Conservation (phyloP, 345 rosid species). For the Bruguiera parviflora region DNA sequence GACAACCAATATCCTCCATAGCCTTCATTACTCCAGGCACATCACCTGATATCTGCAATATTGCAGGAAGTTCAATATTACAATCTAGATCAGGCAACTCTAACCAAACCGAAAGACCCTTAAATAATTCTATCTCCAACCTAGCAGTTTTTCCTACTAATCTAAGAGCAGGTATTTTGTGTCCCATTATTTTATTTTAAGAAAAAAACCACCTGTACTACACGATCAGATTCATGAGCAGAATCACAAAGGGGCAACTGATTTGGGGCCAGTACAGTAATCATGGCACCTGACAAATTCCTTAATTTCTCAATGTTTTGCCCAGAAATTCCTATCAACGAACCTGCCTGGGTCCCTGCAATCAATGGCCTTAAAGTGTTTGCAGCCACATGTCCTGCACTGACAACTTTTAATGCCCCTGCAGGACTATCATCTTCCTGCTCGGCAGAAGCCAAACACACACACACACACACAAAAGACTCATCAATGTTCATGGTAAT, state of each 20-base stretch:
- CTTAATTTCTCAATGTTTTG: conserved; percentile 63
- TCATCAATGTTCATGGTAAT: neutral
- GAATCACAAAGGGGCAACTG: conserved; percentile 68
- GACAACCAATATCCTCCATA: conserved; percentile 52
- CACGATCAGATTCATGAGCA: conserved; percentile 62
- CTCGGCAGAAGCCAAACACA: conserved; percentile 1
- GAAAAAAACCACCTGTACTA: conserved; percentile 7
- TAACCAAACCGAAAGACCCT: too few species aligned
- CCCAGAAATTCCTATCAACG: conserved; percentile 54
- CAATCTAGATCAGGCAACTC: too few species aligned
- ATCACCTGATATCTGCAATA: conserved; percentile 52
- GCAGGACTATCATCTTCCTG: conserved; percentile 49
- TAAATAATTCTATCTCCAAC: neutral
- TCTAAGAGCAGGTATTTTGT: too few species aligned
- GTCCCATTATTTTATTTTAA: too few species aligned
- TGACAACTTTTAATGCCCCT: conserved; percentile 29
- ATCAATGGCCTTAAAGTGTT: conserved; percentile 56
- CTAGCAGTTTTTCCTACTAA: neutral
- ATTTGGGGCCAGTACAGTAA: conserved; percentile 52
- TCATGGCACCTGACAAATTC: conserved; percentile 52
- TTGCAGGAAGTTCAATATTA: too few species aligned
- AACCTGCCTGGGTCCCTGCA: conserved; percentile 64
- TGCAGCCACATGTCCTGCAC: conserved; percentile 55
- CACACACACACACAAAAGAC: too few species aligned
- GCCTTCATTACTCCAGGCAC: conserved; percentile 58